Evolutionary conservation across 306 rosid genomes (phyloP), one percentile per base, ranked within the genome.

Genomic region (Cucurbita argyrosperma): DNA sequence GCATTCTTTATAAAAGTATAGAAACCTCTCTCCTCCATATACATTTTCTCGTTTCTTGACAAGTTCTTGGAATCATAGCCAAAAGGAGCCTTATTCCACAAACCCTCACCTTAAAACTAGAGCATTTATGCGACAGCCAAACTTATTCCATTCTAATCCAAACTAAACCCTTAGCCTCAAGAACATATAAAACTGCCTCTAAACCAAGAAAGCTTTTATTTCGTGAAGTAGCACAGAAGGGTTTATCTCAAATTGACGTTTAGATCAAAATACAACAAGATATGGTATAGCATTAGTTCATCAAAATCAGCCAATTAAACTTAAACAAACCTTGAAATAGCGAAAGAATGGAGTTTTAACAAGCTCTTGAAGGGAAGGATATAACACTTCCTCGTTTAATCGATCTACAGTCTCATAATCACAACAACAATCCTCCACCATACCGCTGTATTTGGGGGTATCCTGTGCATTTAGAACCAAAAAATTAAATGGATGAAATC

Each of bases 341-440:
- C 88, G 88, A 37, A 84, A 84, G 76, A 84, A 84, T 5, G 88
- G 84, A 55, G 84, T 84, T 54, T 74, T 77, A 55, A 84, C 88
- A 30, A 84, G 84, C 51, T 84, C 88, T 71, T 84, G 88, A 18
- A 84, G 88, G 21, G 78, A 79, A 5, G 85, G 88, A 67, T 84
- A 43, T 12, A 84, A 72, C 55, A 82, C 85, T 45, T 82, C 85
- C 78, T 74, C 72, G 77, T 84, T 84, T 40, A 84, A 75, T 66
- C 53, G 83, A 78, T 84, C 83, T 59, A 79, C 88, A 4, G 88
- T 84, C 63, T 82, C 88, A 26, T 84, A 84, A 53, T 79, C 88
- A 78, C 88, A 84, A 82, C 88, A 84, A 75, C 85, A 84, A 76
- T 82, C 88, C 76, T 84, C 88, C 77, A 84, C 83, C 1, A 82